phyloP scores from a whole-genome alignment of 2,329 filamentous ascomycete species.

The Grosmannia clavigera region DNA sequence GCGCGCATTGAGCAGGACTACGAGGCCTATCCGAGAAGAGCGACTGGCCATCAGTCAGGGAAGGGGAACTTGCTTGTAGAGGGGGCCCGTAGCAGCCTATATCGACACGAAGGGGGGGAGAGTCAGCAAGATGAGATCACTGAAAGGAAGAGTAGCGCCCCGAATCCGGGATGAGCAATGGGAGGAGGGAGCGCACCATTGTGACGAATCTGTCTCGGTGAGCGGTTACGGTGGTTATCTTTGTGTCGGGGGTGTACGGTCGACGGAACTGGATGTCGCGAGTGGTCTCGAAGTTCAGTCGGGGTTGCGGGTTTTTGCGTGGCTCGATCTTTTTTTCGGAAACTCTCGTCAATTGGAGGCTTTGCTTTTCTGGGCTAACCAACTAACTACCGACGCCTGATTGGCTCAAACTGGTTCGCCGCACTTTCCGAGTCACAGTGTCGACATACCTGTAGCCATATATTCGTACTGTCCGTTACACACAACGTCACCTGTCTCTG shows the following conservation, averaged over 20 bases:
- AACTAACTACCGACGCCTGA: slow-evolving; percentile 16
- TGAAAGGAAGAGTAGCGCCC: neutral
- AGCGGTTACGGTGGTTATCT: neutral
- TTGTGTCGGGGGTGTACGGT: neutral
- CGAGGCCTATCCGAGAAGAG: too few species aligned
- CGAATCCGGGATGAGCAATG: neutral
- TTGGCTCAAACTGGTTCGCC: slow-evolving; percentile 21
- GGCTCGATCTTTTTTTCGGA: slow-evolving; percentile 12
- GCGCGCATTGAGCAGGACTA: neutral
- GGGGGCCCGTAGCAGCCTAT: slow-evolving; percentile 26
- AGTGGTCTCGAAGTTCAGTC: neutral
- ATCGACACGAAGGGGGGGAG: slow-evolving; percentile 10
- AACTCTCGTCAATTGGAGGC: slow-evolving; percentile 15
- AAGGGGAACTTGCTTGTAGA: slow-evolving; percentile 45
- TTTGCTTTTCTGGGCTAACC: slow-evolving; percentile 9
- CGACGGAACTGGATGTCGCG: neutral
- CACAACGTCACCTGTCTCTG: too few species aligned
- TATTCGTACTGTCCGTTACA: too few species aligned
- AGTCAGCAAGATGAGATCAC: neutral
- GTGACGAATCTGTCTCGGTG: slow-evolving; percentile 9
- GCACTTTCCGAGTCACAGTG: neutral
- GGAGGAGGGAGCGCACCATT: slow-evolving; percentile 7
- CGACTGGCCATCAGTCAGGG: neutral
- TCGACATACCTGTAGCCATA: too few species aligned
- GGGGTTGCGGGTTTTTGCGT: slow-evolving; percentile 11